These are phyloP conservation scores for Nicotiana tabacum DNA, from an alignment of 257 asterid genomes.

Conservation along the genomic window DNA sequence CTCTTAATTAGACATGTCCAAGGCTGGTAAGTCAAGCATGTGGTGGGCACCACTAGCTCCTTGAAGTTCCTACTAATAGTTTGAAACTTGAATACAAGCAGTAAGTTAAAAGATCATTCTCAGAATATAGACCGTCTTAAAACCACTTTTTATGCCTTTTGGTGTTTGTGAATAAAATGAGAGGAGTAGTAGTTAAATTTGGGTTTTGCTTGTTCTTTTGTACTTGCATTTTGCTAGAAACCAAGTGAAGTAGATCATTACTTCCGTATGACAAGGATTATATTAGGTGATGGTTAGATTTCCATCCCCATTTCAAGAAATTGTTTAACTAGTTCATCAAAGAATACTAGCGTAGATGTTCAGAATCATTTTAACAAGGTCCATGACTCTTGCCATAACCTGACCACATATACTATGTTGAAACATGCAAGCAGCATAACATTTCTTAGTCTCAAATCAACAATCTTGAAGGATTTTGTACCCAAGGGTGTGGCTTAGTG, in stretches of 20 bases:
- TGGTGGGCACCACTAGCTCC: not conserved
- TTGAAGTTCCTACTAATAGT: not conserved
- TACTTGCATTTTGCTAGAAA: too few relatives aligned
- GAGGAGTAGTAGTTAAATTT: too few relatives aligned
- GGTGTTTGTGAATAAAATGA: too few relatives aligned
- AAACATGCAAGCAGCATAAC: not conserved
- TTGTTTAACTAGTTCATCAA: not conserved
- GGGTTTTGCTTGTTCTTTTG: too few relatives aligned
- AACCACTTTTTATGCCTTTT: too few relatives aligned
- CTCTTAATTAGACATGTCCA: not conserved
- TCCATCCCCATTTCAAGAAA: too few relatives aligned
- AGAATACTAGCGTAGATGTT: not conserved
- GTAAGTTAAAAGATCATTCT: not conserved
- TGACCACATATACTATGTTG: not conserved
- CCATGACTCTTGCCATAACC: not conserved
- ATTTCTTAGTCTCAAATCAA: not conserved
- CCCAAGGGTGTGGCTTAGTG: too few relatives aligned
- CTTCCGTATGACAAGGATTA: too few relatives aligned
- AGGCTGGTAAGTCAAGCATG: not conserved
- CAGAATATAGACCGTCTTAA: not conserved
- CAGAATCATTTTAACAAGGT: not conserved
- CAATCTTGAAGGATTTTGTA: not conserved
- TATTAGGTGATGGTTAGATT: too few relatives aligned
- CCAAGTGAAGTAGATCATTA: too few relatives aligned
- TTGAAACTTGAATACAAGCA: not conserved